Evolutionary conservation across 352 stramenopile genomes (phyloP).

Genomic region (Aphanomyces astaci): DNA sequence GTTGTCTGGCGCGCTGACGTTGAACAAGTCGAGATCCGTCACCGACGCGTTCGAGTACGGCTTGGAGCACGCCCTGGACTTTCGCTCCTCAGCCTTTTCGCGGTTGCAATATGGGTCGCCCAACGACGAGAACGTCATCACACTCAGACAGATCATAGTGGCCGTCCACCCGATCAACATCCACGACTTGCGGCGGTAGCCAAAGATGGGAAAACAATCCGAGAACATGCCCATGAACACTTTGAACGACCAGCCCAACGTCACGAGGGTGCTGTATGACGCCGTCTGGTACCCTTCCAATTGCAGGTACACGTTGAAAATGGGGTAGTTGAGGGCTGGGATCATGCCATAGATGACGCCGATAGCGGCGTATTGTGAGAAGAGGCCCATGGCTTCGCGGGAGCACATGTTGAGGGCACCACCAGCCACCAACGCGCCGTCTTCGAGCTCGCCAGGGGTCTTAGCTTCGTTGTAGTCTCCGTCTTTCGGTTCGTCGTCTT

Average conservation of each 20-base stretch:
- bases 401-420: constrained; percentile 40
- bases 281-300: constrained; percentile 59
- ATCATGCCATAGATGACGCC: constrained; percentile 55
- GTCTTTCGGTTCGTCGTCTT: background rate
- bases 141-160: too few relatives aligned
- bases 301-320: constrained; percentile 67
- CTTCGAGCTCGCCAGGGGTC: constrained; percentile 5
- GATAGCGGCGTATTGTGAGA: constrained; percentile 61
- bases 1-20: constrained; percentile 21
- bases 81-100: background rate
- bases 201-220: constrained; percentile 52
- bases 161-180: constrained; percentile 25
- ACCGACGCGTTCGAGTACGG: background rate
- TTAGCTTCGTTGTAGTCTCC: background rate
- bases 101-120: constrained; percentile 7
- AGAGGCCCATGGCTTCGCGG: constrained; percentile 43
- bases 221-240: constrained; percentile 55
- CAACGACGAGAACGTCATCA: constrained; percentile 13
- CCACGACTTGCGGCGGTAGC: constrained; percentile 33
- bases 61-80: background rate
- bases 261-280: constrained; percentile 49
- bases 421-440: constrained; percentile 22
- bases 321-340: too few relatives aligned
- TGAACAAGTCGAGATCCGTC: constrained; percentile 25
- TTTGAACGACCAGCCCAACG: constrained; percentile 56